Conservation (phyloP, 2,329 filamentous ascomycete genomes). For the Colletotrichum neosansevieriae region DNA sequence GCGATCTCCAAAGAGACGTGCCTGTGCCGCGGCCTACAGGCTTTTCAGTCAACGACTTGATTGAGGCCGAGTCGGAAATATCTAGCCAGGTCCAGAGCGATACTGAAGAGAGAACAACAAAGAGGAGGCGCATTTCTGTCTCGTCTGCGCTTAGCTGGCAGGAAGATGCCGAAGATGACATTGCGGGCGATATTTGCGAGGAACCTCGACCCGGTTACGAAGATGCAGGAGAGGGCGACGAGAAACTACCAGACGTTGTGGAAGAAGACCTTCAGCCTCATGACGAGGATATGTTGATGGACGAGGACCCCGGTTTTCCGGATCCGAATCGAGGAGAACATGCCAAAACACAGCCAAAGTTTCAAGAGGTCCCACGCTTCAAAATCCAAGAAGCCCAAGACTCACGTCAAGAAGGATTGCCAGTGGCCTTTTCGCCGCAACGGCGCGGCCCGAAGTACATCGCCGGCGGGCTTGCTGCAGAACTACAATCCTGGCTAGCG, state of each 20-base stretch:
- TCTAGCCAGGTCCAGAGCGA: conserved; percentile 26
- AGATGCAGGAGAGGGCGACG: background rate
- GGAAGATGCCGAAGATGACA: conserved; percentile 10
- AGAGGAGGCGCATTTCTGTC: conserved; percentile 38
- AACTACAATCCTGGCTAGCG: conserved; percentile 56
- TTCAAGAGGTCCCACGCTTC: conserved; percentile 55
- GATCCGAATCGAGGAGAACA: background rate
- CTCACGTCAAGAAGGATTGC: conserved; percentile 43
- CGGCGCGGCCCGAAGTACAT: conserved; percentile 51
- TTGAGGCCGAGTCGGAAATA: conserved; percentile 41
- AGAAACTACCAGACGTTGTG: background rate
- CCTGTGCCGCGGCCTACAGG: conserved; percentile 28
- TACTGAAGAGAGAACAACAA: conserved; percentile 29
- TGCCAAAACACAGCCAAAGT: conserved; percentile 51
- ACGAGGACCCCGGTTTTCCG: conserved; percentile 31
- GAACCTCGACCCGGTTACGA: background rate
- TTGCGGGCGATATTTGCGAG: background rate
- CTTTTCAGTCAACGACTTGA: conserved; percentile 33
- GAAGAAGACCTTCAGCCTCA: background rate
- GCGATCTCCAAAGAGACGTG: conserved; percentile 40
- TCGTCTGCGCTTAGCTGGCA: conserved; percentile 39
- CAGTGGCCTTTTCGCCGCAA: conserved; percentile 51
- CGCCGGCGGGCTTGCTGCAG: conserved; percentile 53
- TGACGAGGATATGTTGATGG: conserved; percentile 26
- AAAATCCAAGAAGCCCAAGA: conserved; percentile 46